phyloP scores from a whole-genome alignment of 1,284 basidiomycete species.

The Singerocomus inundabilis region DNA sequence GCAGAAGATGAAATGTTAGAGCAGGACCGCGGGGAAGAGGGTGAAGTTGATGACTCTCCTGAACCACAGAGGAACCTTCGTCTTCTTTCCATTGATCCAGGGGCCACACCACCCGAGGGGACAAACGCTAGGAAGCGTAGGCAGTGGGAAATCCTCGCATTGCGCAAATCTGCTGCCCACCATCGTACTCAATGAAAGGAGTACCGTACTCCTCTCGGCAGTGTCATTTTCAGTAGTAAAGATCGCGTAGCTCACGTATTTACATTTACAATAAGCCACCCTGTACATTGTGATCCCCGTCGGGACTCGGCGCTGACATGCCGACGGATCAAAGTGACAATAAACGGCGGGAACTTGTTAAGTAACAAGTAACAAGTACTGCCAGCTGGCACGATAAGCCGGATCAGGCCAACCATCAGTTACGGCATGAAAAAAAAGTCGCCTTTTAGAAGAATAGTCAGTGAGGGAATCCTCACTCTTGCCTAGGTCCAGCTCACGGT shows the following conservation, averaged over 20 bases:
- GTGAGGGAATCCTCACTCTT: too few species aligned
- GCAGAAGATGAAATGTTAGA: constrained; percentile 74
- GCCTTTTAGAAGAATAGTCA: too few species aligned
- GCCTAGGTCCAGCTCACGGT: not conserved
- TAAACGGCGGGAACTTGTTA: too few species aligned
- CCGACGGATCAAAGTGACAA: too few species aligned
- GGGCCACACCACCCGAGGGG: constrained; percentile 15
- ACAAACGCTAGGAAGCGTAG: constrained; percentile 28
- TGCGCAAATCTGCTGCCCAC: constrained; percentile 28
- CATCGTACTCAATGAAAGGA: constrained; percentile 19
- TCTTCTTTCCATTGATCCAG: constrained; percentile 35
- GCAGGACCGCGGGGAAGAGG: constrained; percentile 71
- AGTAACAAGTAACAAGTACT: too few species aligned
- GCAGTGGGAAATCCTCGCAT: constrained; percentile 29
- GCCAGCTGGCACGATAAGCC: too few species aligned
- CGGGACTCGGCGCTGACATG: too few species aligned
- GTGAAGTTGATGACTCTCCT: constrained; percentile 69
- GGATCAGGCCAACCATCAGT: not conserved
- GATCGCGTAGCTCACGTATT: not conserved
- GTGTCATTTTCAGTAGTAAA: not conserved
- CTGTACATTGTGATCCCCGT: too few species aligned
- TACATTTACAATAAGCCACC: too few species aligned
- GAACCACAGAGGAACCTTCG: constrained; percentile 46
- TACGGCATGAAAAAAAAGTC: too few species aligned
- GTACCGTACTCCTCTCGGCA: not conserved